Evolutionary conservation across 2,329 filamentous ascomycete species (phyloP), one percentile per base, ranked within the genome.

Genomic region (Penicillium sp.): DNA sequence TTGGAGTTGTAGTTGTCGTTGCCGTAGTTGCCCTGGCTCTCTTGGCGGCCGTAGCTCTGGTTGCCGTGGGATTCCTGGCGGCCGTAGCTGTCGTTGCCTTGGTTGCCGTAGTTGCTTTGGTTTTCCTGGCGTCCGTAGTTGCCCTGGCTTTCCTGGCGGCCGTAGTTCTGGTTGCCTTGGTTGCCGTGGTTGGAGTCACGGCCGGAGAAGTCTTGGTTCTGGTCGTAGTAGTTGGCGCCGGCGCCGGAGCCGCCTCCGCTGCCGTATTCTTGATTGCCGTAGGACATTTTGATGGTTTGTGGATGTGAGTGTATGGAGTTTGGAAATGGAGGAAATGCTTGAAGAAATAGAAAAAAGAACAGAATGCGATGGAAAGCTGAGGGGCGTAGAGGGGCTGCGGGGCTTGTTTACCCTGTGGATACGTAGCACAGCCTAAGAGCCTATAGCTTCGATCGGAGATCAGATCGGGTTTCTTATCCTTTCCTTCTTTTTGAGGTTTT

Each of bases 211-310:
- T 58, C 58, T 4, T 59, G 52, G 45, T 62, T 36, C 14, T 36
- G 43, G 53, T 68, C 58, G 59, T 69, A 69, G 58, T 70, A 69
- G 55, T 66, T 66, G 45, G 14, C 27, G 39, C 43, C 47, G 14
- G 59, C 53, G 43, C 64, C 57, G 42, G 55, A 54, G 45, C 60
- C 57, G 45, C 59, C 56, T 40, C 63, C 60, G 34, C 62, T 57
- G 47, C 66, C 64, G 56, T 64, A 67, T 36, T 56, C 36, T 18
- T 58, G 43, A 34, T 60, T 48, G 22, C 44, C 45, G 51, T 53
- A 52, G 34, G 63, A 66, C 67, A 69, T 68, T 31, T 49, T 65
- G 55, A n/a, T 1, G 38, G 45, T 43, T 34, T 6, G 36, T 14
- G 31, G 1, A 16, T 9, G 11, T 49, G 13, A 14, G 16, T 9